Conservation (phyloP, 2,329 filamentous ascomycete species). For the Uncinocarpus reesii region DNA sequence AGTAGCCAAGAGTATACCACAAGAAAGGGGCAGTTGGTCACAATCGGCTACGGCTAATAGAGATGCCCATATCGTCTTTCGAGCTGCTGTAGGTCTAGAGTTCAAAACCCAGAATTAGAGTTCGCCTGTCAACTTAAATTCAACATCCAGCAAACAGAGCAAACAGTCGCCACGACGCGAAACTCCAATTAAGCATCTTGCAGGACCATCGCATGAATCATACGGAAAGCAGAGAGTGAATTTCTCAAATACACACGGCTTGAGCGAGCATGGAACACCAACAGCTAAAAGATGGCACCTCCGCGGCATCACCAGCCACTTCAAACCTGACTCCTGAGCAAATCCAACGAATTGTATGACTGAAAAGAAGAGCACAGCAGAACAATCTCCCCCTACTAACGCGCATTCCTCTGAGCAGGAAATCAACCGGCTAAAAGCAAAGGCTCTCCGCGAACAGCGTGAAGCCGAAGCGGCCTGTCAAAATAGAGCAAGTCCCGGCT, state of each 20-base stretch:
- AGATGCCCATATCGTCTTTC: too few relatives aligned
- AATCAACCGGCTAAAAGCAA: constrained; percentile 76
- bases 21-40: too few relatives aligned
- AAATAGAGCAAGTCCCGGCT: constrained; percentile 25
- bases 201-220: too few relatives aligned
- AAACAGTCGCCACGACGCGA: constrained; percentile 2
- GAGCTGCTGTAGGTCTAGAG: too few relatives aligned
- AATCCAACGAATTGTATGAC: constrained; percentile 45
- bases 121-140: not conserved
- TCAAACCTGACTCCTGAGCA: constrained; percentile 50
- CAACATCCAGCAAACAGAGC: not conserved
- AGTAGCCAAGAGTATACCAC: too few relatives aligned
- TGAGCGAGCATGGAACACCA: not conserved
- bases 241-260: not conserved
- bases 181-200: not conserved
- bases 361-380: not conserved
- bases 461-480: constrained; percentile 47
- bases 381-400: constrained; percentile 10
- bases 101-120: too few relatives aligned
- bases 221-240: not conserved
- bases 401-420: constrained; percentile 47
- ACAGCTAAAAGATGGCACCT: not conserved
- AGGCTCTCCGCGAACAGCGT: constrained; percentile 66
- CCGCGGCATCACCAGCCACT: not conserved
- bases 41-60: too few relatives aligned